phyloP scores from a whole-genome alignment of 2,329 filamentous ascomycete species.

The Pseudogymnoascus sp. region DNA sequence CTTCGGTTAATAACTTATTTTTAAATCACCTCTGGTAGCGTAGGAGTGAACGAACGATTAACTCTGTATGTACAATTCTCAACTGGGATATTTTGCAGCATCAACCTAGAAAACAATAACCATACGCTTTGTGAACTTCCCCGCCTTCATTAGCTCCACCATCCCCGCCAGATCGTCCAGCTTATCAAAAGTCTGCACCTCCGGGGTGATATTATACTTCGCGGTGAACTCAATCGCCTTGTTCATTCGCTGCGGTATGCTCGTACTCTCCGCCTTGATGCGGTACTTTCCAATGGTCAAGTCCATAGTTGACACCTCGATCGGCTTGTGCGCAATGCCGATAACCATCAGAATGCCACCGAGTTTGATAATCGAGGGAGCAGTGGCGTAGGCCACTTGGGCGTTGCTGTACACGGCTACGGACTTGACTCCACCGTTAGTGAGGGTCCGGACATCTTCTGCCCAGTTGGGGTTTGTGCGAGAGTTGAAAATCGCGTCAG shows the following conservation, averaged over 20 bases:
- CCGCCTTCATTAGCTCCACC: conserved; percentile 35
- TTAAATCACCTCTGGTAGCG: too few species aligned
- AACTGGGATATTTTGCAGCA: too few species aligned
- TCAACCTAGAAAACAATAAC: conserved; percentile 31
- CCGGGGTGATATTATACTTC: conserved; percentile 37
- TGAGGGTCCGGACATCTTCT: conserved; percentile 5
- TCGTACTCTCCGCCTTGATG: conserved; percentile 38
- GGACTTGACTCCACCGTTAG: conserved; percentile 12
- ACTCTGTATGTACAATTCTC: too few species aligned
- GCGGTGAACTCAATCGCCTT: conserved; percentile 40
- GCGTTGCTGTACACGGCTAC: conserved; percentile 34
- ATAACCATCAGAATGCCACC: conserved; percentile 39
- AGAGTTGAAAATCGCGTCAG: conserved; percentile 13
- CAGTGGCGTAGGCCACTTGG: conserved; percentile 34
- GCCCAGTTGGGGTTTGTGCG: conserved; percentile 2
- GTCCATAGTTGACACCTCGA: conserved; percentile 36
- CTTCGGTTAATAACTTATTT: too few species aligned
- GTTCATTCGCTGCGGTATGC: conserved; percentile 38
- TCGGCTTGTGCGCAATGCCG: conserved; percentile 34
- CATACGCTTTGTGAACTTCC: conserved; percentile 33
- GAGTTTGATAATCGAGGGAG: conserved; percentile 33
- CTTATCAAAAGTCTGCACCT: conserved; percentile 34
- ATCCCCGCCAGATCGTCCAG: conserved; percentile 36
- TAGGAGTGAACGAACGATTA: too few species aligned
- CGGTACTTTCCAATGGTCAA: conserved; percentile 36